phyloP scores from a whole-genome alignment of 148 eudicot genomes.

The Pharnaceum exiguum region DNA sequence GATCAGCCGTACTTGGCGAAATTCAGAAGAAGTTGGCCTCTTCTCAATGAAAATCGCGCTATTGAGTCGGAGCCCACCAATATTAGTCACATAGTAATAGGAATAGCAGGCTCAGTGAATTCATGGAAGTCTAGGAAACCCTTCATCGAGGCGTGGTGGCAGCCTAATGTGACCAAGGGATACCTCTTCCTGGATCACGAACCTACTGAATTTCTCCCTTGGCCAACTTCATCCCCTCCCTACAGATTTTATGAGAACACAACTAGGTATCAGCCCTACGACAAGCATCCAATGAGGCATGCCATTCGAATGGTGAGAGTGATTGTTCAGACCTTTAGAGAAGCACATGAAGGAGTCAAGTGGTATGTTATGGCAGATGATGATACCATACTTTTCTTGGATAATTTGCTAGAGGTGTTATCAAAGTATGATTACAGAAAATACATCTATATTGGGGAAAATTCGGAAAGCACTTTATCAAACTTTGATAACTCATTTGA shows the following conservation, averaged over 20 bases:
- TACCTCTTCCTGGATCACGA: conserved; percentile 45
- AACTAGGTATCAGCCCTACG: conserved; percentile 26
- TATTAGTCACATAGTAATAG: conserved; percentile 47
- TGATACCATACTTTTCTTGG: conserved; percentile 57
- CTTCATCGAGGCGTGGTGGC: conserved; percentile 68
- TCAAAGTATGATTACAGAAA: conserved; percentile 47
- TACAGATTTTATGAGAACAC: conserved; percentile 36
- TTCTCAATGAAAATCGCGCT: background rate
- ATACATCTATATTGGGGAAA: conserved; percentile 56
- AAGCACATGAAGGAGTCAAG: conserved; percentile 23
- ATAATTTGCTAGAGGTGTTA: conserved; percentile 39
- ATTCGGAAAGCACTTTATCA: conserved; percentile 52
- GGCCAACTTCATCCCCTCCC: conserved; percentile 46
- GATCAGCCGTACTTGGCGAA: conserved; percentile 10
- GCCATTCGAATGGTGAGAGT: conserved; percentile 42
- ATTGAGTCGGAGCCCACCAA: conserved; percentile 26
- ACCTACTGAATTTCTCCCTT: conserved; percentile 30
- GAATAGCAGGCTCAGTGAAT: conserved; percentile 38
- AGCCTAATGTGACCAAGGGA: conserved; percentile 42
- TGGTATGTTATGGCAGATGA: conserved; percentile 78
- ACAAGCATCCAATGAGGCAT: conserved; percentile 27
- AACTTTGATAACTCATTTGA: conserved; percentile 38
- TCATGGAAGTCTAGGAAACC: conserved; percentile 31
- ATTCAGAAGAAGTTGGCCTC: background rate
- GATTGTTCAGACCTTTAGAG: conserved; percentile 36